Evolutionary conservation across 148 eudicot genomes (phyloP).

Genomic region (Cornus florida): DNA sequence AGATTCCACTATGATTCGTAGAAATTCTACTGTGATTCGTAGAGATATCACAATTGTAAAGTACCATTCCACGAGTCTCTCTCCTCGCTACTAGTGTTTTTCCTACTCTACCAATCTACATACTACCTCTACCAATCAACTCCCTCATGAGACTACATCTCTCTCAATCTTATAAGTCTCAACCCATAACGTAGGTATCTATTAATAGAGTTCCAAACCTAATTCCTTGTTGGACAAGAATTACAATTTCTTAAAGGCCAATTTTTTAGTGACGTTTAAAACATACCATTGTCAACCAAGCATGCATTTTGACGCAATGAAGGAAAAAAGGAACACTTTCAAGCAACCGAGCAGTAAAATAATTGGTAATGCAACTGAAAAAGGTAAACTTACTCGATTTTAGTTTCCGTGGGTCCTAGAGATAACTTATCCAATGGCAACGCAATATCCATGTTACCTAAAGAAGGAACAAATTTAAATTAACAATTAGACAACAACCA

Average conservation of each 20-base stretch:
- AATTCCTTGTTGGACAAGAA: too few relatives aligned
- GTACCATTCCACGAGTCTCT: too few relatives aligned
- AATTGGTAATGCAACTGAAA: neutral
- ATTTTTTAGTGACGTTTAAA: neutral
- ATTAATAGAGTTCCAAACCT: too few relatives aligned
- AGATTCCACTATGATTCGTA: too few relatives aligned
- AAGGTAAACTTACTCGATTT: constrained; percentile 25
- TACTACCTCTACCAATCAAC: too few relatives aligned
- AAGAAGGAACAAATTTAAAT: neutral
- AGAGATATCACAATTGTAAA: too few relatives aligned
- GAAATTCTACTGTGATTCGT: too few relatives aligned
- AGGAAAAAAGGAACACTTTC: neutral
- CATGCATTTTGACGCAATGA: neutral
- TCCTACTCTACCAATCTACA: too few relatives aligned
- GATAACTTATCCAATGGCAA: constrained; percentile 50
- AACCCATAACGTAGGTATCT: too few relatives aligned
- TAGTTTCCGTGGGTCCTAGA: neutral
- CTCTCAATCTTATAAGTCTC: too few relatives aligned
- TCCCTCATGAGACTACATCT: too few relatives aligned
- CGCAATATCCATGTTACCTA: constrained; percentile 31
- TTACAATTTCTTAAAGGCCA: neutral
- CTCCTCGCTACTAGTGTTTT: too few relatives aligned
- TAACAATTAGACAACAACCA: neutral
- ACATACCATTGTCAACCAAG: neutral
- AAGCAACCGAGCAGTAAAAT: neutral